A percentile compares a stretch with the other conserved stretches of the same genome.
These are phyloP conservation scores for Tothia fuscella DNA, from an alignment of 2,329 filamentous ascomycete species.

Conservation along the genomic window DNA sequence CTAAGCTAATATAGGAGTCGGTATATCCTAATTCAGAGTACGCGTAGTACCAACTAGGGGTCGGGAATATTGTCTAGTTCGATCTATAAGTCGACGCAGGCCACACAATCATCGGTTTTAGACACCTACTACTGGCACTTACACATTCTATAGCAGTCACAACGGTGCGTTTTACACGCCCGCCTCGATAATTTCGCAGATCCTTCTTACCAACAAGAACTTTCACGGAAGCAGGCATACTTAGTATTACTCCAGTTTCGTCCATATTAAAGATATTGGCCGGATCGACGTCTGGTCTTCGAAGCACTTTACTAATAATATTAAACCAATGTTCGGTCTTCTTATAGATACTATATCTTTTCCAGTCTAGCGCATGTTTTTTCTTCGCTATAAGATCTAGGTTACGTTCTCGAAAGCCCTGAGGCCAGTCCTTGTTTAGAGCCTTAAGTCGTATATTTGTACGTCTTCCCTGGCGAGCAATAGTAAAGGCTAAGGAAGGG, in stretches of 20 bases:
- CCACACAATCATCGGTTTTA: conserved; percentile 16
- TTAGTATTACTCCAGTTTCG: conserved; percentile 16
- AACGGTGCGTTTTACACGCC: conserved; percentile 16
- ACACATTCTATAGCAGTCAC: conserved; percentile 17
- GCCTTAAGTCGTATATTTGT: conserved; percentile 14
- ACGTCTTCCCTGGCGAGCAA: too few species aligned
- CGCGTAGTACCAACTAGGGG: conserved; percentile 12
- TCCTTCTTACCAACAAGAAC: conserved; percentile 17
- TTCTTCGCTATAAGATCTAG: conserved; percentile 9
- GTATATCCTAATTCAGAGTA: conserved; percentile 12
- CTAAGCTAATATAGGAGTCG: conserved; percentile 19
- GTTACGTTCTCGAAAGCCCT: conserved; percentile 9
- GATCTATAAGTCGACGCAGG: conserved; percentile 15
- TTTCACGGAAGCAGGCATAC: conserved; percentile 14
- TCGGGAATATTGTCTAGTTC: conserved; percentile 12
- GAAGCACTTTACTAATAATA: conserved; percentile 14
- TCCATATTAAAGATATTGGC: conserved; percentile 19
- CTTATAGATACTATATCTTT: conserved; percentile 14
- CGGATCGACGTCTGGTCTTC: conserved; percentile 12
- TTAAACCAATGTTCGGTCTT: conserved; percentile 20
- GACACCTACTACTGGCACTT: conserved; percentile 15
- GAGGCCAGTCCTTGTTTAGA: conserved; percentile 10
- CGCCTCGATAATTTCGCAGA: conserved; percentile 14
- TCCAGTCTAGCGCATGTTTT: conserved; percentile 8
- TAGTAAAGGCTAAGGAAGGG: conserved; percentile 14